Evolutionary conservation across 2,329 filamentous ascomycete genomes (phyloP), one percentile per base, ranked within the genome.

Genomic region (Colletotrichum liaoningense): DNA sequence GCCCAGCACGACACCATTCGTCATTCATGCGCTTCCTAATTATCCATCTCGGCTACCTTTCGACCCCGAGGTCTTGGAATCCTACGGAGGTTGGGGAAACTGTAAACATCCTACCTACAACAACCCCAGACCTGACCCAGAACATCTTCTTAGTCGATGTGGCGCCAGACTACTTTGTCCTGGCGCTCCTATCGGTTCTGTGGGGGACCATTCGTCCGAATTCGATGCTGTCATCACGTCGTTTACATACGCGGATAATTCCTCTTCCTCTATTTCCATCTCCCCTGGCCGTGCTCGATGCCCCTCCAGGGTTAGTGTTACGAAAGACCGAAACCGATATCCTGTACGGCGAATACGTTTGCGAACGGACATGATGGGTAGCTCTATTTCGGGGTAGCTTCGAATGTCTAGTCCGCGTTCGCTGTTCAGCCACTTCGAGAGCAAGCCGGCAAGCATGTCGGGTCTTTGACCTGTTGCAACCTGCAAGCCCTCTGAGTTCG

Each of bases 181-280:
- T 38, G 22, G 12, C 33, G 30, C 69, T 63, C 49, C 49, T 56
- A 33, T 65, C 67, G 67, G 67, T 67, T 57, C 67, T 67, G 66
- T 19, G 38, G n/a, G 16, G 26, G 26, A 19, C 35, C 67, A 64
- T 65, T 70, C 70, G 58, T 65, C 70, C 67, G 70, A 70, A 64
- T 62, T 67, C n/a, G 33, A 22, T 30, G 35, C 26, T 68, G 58
- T 16, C 67, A 30, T 68, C 59, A 64, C 22, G 46, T 57, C 33
- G 30, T 26, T 58, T n/a, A 22, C 46, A 5, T 24, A 59, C 58
- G 54, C 57, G 24, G 69, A 54, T 63, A 14, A 58, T 57, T 42
- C 12, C n/a, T 26, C n/a, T 63, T 68, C 56, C 63, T 60, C 26
- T 22, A 58, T 65, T 33, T 5, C 33, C 46, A 28, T 69, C 55